Conservation (phyloP, 345 rosid genomes). For the Acer saccharum region DNA sequence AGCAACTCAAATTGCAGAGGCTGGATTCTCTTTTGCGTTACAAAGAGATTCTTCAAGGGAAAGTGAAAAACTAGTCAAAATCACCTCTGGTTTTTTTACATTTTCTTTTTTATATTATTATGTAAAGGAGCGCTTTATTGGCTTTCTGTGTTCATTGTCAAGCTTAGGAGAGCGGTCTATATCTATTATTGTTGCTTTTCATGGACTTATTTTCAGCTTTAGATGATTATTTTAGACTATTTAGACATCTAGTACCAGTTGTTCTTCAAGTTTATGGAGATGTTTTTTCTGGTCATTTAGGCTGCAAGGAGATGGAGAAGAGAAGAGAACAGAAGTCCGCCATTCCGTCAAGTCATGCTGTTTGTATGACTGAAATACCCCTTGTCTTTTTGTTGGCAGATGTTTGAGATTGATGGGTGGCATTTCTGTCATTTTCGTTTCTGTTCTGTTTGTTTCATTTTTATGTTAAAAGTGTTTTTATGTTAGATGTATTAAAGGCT, state of each 20-base stretch:
- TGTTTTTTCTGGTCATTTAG: not conserved
- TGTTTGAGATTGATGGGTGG: no score
- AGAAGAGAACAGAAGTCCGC: no score
- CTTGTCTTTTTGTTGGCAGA: not conserved
- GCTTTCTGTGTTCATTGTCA: not conserved
- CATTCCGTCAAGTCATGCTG: not conserved
- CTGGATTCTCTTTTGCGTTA: slow-evolving; percentile 44
- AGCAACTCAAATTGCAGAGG: slow-evolving; percentile 54
- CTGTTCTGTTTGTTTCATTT: not conserved
- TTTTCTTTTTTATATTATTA: no score
- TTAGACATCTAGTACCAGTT: not conserved
- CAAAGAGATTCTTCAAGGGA: slow-evolving; percentile 33
- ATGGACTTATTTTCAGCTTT: not conserved
- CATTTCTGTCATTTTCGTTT: not conserved
- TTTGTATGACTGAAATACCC: not conserved
- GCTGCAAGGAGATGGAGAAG: no score
- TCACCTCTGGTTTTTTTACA: not conserved
- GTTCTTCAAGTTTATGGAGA: not conserved
- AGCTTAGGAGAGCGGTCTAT: not conserved
- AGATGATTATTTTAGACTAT: not conserved
- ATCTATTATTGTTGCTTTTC: no score
- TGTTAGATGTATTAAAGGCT: no score
- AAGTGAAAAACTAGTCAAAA: not conserved
- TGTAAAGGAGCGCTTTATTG: not conserved
- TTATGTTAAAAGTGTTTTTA: no score